Evolutionary conservation across 2,329 filamentous ascomycete species (phyloP).

Genomic region (Penicillium sp.): DNA sequence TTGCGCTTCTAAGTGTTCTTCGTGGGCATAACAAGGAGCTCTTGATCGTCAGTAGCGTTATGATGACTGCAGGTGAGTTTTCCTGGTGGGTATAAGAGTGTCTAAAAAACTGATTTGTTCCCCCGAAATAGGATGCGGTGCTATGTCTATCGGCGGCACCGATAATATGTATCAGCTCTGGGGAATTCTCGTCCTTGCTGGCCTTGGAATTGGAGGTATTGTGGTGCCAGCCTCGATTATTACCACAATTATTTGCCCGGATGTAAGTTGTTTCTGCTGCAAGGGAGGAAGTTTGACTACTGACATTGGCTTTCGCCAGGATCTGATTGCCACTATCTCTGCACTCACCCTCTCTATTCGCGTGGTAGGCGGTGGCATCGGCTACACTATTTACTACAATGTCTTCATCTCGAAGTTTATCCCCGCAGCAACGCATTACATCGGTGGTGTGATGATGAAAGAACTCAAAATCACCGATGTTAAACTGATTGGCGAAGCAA

Average conservation of each 20-base stretch:
- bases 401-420: slow-evolving; percentile 50
- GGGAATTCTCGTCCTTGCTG: slow-evolving; percentile 60
- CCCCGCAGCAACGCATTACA: slow-evolving; percentile 48
- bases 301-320: slow-evolving; percentile 24
- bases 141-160: slow-evolving; percentile 51
- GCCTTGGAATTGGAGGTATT: slow-evolving; percentile 66
- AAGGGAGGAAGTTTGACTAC: background rate
- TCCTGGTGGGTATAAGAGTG: background rate
- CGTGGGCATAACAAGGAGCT: slow-evolving; percentile 61
- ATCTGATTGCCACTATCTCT: slow-evolving; percentile 68
- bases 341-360: slow-evolving; percentile 69
- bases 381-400: slow-evolving; percentile 61
- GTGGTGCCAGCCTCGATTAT: slow-evolving; percentile 68
- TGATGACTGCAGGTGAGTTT: slow-evolving; percentile 63
- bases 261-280: slow-evolving; percentile 40
- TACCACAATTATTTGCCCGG: slow-evolving; percentile 67
- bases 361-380: slow-evolving; percentile 65
- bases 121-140: slow-evolving; percentile 49
- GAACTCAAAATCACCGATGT: slow-evolving; percentile 53
- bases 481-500: slow-evolving; percentile 51
- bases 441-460: slow-evolving; percentile 52
- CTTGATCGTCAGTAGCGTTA: slow-evolving; percentile 57
- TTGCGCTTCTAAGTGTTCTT: slow-evolving; percentile 58
- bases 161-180: slow-evolving; percentile 58
- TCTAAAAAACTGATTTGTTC: background rate